Evolutionary conservation across 2,329 filamentous ascomycete genomes (phyloP), one percentile per base, ranked within the genome.

Genomic region (Fusarium cicatricum): DNA sequence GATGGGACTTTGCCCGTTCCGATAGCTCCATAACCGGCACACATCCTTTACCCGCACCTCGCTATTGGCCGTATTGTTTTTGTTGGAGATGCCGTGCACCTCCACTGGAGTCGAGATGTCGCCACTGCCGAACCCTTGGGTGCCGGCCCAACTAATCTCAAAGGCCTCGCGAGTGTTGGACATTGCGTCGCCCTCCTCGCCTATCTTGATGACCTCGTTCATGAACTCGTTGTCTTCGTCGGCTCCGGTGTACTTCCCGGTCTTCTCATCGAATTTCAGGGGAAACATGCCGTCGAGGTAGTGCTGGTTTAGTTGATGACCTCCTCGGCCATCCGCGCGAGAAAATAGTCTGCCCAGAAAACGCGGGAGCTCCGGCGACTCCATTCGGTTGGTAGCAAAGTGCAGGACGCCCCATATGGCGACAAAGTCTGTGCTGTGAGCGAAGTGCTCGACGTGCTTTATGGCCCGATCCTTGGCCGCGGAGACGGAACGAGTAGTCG

Each of bases 371-470:
- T 78, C 72, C 17, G 71, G 74, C 1, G 71, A 73, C 15, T 65
- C 68, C 69, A 75, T 72, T 12, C 52, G 60, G 45, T 82, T 80
- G 23, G 75, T 79, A 2, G 80, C 79, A 68, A 90, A 92, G 70
- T 90, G 83, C 31, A 94, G 77, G 6, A 92, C 85, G 2, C 91
- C 91, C 82, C 89, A 91, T 10, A 86, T 77, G 4, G 90, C 83
- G 3, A 94, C 90, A 62, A 91, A 90, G 66, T 95, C 91, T 14
- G 80, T 82, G 9, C 82, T 82, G 69, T 93, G 90, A 3, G 87
- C 88, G 67, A 93, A 95, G 72, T 95, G 91, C 73, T 95, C 91
- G 33, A 95, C 88, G 62, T 92, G 82, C 6, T 83, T 80, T 45
- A 94, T 87, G 3, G 83, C 83, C 34, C 78, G 75, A 57, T 79